phyloP scores from a whole-genome alignment of 345 rosid species.

The Linum usitatissimum region DNA sequence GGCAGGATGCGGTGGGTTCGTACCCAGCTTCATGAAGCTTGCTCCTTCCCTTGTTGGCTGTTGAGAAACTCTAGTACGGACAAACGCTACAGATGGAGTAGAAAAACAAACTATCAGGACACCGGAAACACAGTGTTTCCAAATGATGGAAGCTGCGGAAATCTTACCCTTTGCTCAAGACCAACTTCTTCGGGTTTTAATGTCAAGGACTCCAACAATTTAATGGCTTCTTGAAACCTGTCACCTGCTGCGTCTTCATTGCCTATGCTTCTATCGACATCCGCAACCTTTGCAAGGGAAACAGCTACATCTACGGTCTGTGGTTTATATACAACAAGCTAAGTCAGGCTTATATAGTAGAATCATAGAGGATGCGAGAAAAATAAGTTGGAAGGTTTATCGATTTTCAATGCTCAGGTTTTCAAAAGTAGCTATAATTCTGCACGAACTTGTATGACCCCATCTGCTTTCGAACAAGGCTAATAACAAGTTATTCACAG shows the following conservation, averaged over 20 bases:
- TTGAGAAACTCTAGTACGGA: constrained; percentile 75
- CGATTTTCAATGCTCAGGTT: not conserved
- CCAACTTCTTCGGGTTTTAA: constrained; percentile 55
- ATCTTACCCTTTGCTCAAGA: constrained; percentile 68
- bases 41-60: constrained; percentile 51
- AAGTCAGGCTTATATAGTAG: not conserved
- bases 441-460: not conserved
- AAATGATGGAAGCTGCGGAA: constrained; percentile 4
- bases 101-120: constrained; percentile 4
- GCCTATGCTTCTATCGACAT: constrained; percentile 64
- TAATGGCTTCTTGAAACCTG: constrained; percentile 77
- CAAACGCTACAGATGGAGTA: constrained; percentile 38
- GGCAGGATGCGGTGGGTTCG: constrained; percentile 6
- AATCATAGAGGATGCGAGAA: not conserved
- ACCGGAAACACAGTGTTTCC: not conserved
- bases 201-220: constrained; percentile 53
- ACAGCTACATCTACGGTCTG: constrained; percentile 73
- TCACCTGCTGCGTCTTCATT: constrained; percentile 49
- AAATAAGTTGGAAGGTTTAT: not conserved
- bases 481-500: too few relatives aligned
- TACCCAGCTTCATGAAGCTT: constrained; percentile 12
- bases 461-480: not conserved
- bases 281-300: constrained; percentile 93
- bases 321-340: not conserved
- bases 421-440: not conserved